Evolutionary conservation across 768 basidiomycete genomes (phyloP), one percentile per base, ranked within the genome.

Genomic region (Lentinula lateritia): DNA sequence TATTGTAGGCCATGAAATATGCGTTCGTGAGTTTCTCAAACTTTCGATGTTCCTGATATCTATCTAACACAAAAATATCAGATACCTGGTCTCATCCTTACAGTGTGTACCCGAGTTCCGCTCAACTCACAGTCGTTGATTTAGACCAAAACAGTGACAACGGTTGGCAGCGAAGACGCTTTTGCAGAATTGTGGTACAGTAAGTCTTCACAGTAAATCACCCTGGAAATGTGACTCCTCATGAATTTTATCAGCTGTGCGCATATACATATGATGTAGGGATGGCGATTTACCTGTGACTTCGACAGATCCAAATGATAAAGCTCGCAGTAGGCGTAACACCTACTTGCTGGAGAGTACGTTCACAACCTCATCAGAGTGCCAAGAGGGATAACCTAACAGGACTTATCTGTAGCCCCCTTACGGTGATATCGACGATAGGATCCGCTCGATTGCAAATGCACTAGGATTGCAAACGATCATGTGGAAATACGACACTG

Each of bases 101-200:
- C 55, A 86, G 83, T 84, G 64, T 58, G 81, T 67, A 55, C 0
- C 16, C 10, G 66, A 13, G 13, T 6, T 4, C 56, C 5, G 5
- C n/a, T 5, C 0, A 52, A 0, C 36, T 10, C 12, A 15, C 6
- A 52, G 13, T 23, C 15, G 9, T 12, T 13, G 15, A 52, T 63
- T 28, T 58, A 20, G 3, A 58, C 8, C 34, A 18, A 8, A 36
- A 15, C 45, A 85, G 84, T 81, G 83, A 88, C 88, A 0, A 67
- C 82, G 1, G 74, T 88, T 45, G 72, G 78, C 9, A 92, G 85
- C 68, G 74, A 83, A 64, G 74, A 87, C 62, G 87, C 84, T 6
- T 90, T 92, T 61, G 90, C 89, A 4, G 90, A 93, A 70, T 76
- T 93, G 15, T 91, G 87, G 62, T 93, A 90, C 73, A 84, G 84